Conservation (phyloP, 305 asterid genomes). For the Stenogyne calaminthoides region DNA sequence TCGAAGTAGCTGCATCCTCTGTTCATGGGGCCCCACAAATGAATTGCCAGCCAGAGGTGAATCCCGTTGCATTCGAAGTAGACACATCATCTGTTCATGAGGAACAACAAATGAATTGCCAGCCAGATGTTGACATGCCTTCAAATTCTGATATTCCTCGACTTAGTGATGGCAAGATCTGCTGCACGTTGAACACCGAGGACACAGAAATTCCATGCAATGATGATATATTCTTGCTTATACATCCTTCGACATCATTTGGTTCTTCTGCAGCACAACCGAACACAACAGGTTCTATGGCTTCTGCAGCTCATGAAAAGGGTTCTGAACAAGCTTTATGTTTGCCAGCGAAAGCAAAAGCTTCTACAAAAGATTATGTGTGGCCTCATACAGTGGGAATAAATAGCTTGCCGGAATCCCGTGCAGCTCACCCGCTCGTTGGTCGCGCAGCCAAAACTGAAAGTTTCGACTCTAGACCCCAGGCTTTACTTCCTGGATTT, state of each 20-base stretch:
- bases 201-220: slow-evolving; percentile 97
- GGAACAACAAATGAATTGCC: slow-evolving; percentile 37
- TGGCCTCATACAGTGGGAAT: slow-evolving; percentile 58
- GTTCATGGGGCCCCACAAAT: slow-evolving; percentile 36
- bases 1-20: slow-evolving; percentile 39
- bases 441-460: slow-evolving; percentile 40
- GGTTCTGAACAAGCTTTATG: slow-evolving; percentile 44
- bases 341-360: slow-evolving; percentile 47
- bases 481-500: slow-evolving; percentile 41
- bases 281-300: slow-evolving; percentile 34
- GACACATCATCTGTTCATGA: slow-evolving; percentile 31
- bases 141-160: slow-evolving; percentile 47
- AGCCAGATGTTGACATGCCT: slow-evolving; percentile 46
- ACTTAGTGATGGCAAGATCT: slow-evolving; percentile 48
- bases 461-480: slow-evolving; percentile 41
- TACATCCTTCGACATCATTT: slow-evolving; percentile 77
- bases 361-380: slow-evolving; percentile 39
- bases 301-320: slow-evolving; percentile 43
- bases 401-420: slow-evolving; percentile 39
- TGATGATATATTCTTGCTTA: slow-evolving; percentile 97
- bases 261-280: slow-evolving; percentile 56
- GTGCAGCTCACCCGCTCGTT: neutral
- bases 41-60: slow-evolving; percentile 37
- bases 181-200: slow-evolving; percentile 77
- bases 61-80: neutral